Evolutionary conservation across 202 grass and related monocot genomes (phyloP), one percentile per base, ranked within the genome.

Genomic region (Zizania palustris): DNA sequence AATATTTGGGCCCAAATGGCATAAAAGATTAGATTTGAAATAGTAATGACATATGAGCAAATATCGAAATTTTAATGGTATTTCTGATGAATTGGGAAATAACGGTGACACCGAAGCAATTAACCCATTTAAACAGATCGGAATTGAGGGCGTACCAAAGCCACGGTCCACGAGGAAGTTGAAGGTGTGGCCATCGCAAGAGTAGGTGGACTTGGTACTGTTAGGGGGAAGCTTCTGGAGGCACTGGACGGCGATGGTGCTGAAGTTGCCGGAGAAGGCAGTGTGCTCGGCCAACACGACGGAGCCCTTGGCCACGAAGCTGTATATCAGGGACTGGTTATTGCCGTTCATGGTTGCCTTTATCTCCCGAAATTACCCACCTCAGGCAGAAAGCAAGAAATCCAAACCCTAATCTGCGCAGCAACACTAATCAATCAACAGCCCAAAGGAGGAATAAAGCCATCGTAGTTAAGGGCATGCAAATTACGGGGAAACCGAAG

Each of bases 171-270:
- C 66, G 60, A 98, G 81, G 71, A 95, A 98, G 86, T 98, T 98
- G 88, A 98, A 98, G 53, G 91, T 98, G 85, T 93, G 87, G 5
- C 92, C 96, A 72, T 99, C 96, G 35, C 96, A 99, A 21, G 96
- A 95, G 63, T 93, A 99, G 49, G 92, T 99, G 81, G 85, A 99
- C 74, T 82, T 99, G 85, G 78, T 89, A 83, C 83, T 89, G 83
- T 92, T 87, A 20, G 81, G 67, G 41, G 92, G 83, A 33, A 99
- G 82, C 79, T 93, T 99, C 71, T 95, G 91, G 80, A 99, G 82
- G 85, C 96, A 99, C 81, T 99, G 89, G 69, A 99, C 86, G 4
- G 96, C 96, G 34, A 99, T 89, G 73, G 89, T 92, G 85, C 87
- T 93, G 87, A 95, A 98, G 85, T 99, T 99, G 60, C 96, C 91